Conservation (phyloP, 495 filamentous ascomycete species). For the Aspergillus affinis region DNA sequence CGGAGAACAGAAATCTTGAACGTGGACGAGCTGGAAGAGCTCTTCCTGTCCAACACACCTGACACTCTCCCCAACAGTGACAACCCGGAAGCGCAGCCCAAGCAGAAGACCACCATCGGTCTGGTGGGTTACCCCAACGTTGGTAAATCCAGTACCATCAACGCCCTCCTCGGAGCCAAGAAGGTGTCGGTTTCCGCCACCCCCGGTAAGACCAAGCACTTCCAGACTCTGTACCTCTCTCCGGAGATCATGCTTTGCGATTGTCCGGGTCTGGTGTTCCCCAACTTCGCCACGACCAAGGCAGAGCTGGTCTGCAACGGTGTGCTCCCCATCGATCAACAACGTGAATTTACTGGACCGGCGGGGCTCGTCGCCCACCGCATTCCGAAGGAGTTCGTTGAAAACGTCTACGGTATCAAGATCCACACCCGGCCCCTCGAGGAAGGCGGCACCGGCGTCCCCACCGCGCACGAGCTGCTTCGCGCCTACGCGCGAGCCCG, state of each 20-base stretch:
- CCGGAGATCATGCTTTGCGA: slow-evolving; percentile 90
- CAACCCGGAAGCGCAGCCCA: slow-evolving; percentile 39
- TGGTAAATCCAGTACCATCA: slow-evolving; percentile 98
- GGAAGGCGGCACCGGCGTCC: slow-evolving; percentile 89
- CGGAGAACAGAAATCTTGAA: slow-evolving; percentile 79
- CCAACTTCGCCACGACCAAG: slow-evolving; percentile 96
- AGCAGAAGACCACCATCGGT: slow-evolving; percentile 77
- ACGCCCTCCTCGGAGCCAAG: slow-evolving; percentile 94
- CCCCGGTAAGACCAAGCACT: slow-evolving; percentile 98
- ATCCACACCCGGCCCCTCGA: slow-evolving; percentile 79
- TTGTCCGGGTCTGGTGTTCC: slow-evolving; percentile 98
- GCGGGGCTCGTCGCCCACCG: slow-evolving; percentile 81
- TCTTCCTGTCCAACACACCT: slow-evolving; percentile 77
- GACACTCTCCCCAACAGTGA: slow-evolving; percentile 37
- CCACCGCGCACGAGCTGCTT: slow-evolving; percentile 85
- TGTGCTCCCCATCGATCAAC: slow-evolving; percentile 94
- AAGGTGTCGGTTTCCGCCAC: slow-evolving; percentile 98
- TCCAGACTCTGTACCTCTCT: slow-evolving; percentile 95
- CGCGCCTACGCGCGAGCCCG: slow-evolving; percentile 82
- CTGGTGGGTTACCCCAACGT: slow-evolving; percentile 99
- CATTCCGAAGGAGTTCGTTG: slow-evolving; percentile 87
- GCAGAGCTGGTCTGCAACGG: slow-evolving; percentile 95
- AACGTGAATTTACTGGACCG: slow-evolving; percentile 91
- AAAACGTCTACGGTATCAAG: slow-evolving; percentile 89
- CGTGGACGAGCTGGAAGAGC: slow-evolving; percentile 84